These are phyloP conservation scores for Akanthomyces uredinophilus DNA, from an alignment of 2,329 filamentous ascomycete genomes.

Conservation along the genomic window DNA sequence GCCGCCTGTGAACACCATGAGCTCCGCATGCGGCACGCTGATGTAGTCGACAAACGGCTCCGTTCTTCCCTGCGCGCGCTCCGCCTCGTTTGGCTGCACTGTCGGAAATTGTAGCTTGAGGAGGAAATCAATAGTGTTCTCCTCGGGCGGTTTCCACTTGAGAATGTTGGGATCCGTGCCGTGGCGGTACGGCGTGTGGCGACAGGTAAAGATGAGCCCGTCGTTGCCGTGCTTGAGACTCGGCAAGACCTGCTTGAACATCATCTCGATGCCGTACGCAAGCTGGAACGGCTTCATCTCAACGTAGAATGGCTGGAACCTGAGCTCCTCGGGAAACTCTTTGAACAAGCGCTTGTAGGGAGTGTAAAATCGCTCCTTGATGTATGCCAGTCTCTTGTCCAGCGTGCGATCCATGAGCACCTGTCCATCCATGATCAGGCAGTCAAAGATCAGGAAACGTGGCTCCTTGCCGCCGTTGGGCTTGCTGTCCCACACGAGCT, in stretches of 20 bases:
- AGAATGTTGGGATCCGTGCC: slow-evolving; percentile 92
- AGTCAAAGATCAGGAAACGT: slow-evolving; percentile 91
- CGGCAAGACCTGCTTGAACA: slow-evolving; percentile 84
- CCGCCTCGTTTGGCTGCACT: slow-evolving; percentile 61
- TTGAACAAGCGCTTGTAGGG: slow-evolving; percentile 62
- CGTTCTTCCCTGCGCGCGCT: slow-evolving; percentile 60
- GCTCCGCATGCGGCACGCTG: slow-evolving; percentile 64
- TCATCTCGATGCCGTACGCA: slow-evolving; percentile 82
- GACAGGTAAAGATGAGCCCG: slow-evolving; percentile 95
- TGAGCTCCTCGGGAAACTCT: slow-evolving; percentile 63
- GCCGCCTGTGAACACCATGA: slow-evolving; percentile 65
- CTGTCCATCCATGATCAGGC: slow-evolving; percentile 72
- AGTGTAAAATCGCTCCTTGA: slow-evolving; percentile 69
- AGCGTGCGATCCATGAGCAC: slow-evolving; percentile 73
- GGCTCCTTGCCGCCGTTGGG: slow-evolving; percentile 63
- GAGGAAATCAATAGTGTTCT: slow-evolving; percentile 93
- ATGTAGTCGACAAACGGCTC: slow-evolving; percentile 73
- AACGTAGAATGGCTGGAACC: slow-evolving; percentile 71
- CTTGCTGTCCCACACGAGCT: slow-evolving; percentile 81
- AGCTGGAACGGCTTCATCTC: slow-evolving; percentile 88
- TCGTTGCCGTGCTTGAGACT: slow-evolving; percentile 89
- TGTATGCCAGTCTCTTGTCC: slow-evolving; percentile 84
- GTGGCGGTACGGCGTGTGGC: slow-evolving; percentile 75
- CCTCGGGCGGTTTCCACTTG: slow-evolving; percentile 94
- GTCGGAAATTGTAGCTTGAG: slow-evolving; percentile 71